Conservation (phyloP, 805 yeast species). For the Schwanniomyces vanrijiae region DNA sequence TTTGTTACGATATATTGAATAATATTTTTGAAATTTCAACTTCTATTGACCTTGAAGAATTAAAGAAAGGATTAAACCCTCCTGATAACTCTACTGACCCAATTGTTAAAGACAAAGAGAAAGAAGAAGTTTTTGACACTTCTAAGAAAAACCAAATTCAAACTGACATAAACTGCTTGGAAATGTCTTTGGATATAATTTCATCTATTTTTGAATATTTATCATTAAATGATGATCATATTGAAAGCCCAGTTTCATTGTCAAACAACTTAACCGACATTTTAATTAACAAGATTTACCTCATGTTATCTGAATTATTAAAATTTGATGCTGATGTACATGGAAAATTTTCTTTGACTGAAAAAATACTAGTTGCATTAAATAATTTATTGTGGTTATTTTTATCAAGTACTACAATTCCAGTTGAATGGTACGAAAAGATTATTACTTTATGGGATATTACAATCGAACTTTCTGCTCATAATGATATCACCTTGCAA, state of each 20-base stretch:
- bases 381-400: constrained; percentile 72
- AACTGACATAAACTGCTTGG: constrained; percentile 60
- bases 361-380: constrained; percentile 61
- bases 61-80: constrained; percentile 23
- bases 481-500: constrained; percentile 22
- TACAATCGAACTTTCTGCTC: constrained; percentile 11
- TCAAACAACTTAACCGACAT: constrained; percentile 15
- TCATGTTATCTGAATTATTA: constrained; percentile 39
- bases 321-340: constrained; percentile 30
- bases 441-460: constrained; percentile 31
- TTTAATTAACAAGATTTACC: constrained; percentile 19
- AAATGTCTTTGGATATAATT: constrained; percentile 70
- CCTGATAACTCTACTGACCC: constrained; percentile 38
- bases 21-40: constrained; percentile 22
- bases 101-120: constrained; percentile 21
- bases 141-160: constrained; percentile 47
- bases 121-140: constrained; percentile 23
- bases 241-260: constrained; percentile 20
- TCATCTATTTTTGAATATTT: constrained; percentile 70
- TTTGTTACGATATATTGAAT: constrained; percentile 19
- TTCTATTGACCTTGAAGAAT: constrained; percentile 28
- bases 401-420: constrained; percentile 28
- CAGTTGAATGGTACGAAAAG: constrained; percentile 39
- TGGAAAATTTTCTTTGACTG: constrained; percentile 38
- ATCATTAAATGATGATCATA: constrained; percentile 28